Evolutionary conservation across 2,329 filamentous ascomycete species (phyloP).

Genomic region (Aureobasidium sp.): DNA sequence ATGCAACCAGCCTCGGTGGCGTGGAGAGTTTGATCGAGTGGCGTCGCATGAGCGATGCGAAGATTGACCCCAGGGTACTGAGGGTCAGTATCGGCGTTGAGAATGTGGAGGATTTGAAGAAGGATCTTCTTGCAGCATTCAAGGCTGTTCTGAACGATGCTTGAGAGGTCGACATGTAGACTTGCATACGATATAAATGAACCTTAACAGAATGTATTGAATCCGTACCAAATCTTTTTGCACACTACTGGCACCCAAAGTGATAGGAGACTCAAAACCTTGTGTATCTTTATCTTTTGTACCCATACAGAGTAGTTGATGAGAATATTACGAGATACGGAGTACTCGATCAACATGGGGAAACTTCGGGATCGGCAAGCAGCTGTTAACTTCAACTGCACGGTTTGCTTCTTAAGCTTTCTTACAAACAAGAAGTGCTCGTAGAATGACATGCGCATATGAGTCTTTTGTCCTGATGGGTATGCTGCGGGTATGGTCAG

Average conservation of each 20-base stretch:
- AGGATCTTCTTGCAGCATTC: conserved; percentile 62
- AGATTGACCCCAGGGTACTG: conserved; percentile 62
- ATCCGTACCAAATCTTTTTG: too few species aligned
- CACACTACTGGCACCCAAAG: too few species aligned
- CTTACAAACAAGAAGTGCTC: neutral
- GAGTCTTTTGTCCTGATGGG: too few species aligned
- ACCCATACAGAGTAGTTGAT: neutral
- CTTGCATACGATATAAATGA: neutral
- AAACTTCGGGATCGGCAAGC: neutral
- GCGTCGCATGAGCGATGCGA: conserved; percentile 76
- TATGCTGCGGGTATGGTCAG: neutral
- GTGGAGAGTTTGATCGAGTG: conserved; percentile 97
- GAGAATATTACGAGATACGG: neutral
- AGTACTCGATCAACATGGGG: neutral
- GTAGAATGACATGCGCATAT: neutral
- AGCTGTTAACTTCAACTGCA: neutral
- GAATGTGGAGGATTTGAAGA: conserved; percentile 70
- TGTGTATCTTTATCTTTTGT: too few species aligned
- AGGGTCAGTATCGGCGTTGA: conserved; percentile 83
- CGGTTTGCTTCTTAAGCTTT: neutral
- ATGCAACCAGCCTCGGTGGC: conserved; percentile 87
- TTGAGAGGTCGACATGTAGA: neutral
- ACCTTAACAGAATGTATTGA: neutral
- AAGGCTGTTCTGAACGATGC: conserved; percentile 36
- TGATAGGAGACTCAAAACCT: too few species aligned